These are phyloP conservation scores for Hypoxylon sp. DNA, from an alignment of 2,329 filamentous ascomycete species.

Conservation along the genomic window DNA sequence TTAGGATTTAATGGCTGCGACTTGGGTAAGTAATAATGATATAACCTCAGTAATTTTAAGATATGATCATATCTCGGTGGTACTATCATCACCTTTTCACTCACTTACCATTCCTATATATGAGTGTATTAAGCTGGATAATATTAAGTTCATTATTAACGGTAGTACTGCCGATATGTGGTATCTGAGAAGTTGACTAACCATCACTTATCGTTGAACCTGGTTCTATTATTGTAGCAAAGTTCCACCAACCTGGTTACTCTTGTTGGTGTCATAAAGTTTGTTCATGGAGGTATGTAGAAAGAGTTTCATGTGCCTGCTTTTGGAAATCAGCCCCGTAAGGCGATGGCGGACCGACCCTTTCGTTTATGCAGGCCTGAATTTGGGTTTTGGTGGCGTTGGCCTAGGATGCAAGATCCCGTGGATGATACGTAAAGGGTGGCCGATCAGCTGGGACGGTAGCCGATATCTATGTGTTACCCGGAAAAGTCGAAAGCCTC, in stretches of 20 bases:
- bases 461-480: slow-evolving; percentile 14
- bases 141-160: neutral
- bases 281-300: slow-evolving; percentile 2
- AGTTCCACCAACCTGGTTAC: slow-evolving; percentile 14
- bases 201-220: neutral
- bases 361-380: slow-evolving; percentile 39
- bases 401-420: slow-evolving; percentile 40
- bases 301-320: slow-evolving; percentile 25
- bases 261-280: neutral
- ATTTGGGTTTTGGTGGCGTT: slow-evolving; percentile 40
- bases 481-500: slow-evolving; percentile 5
- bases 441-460: slow-evolving; percentile 9
- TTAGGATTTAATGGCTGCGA: neutral
- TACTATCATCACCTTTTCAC: neutral
- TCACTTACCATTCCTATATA: neutral
- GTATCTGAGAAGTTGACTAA: neutral
- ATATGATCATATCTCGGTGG: neutral
- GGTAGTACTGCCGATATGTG: neutral
- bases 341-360: slow-evolving; percentile 40
- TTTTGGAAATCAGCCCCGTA: slow-evolving; percentile 29
- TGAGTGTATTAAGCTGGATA: neutral
- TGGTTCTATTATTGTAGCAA: neutral
- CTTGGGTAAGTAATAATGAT: neutral
- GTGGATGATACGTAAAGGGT: slow-evolving; percentile 36
- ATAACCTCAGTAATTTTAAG: neutral